Base-by-base conservation (phyloP, 2,329 filamentous ascomycete species). In the Apiospora pterosperma region DNA sequence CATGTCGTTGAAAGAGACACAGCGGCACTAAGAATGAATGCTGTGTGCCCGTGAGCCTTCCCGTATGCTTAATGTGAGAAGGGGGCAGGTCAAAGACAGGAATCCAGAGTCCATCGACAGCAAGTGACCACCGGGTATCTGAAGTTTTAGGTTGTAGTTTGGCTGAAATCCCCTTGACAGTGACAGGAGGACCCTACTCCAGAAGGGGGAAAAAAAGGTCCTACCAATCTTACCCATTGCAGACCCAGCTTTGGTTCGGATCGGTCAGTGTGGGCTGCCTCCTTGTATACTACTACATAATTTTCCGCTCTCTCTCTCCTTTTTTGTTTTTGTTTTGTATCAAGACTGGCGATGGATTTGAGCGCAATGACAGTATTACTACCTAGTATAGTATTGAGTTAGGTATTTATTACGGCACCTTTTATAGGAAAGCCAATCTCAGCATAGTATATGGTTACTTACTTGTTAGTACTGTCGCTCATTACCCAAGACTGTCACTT, bases 121-220 rank as follows among this genome's bases (percentile, higher is more conserved):
- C 21, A 16, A 39, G 38, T 25, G 41, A 23, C 25, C n/a, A 25
- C 48, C 21, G 19, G 25, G 7, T n/a, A n/a, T 55, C 48, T 34
- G 48, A 55, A 55, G 48, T 34, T 55, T 55, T 55, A 55, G 48
- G 25, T 55, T 55, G 25, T 28, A 55, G 48, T 55, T 55, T 55
- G 48, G 48, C 48, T 55, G 48, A 55, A 34, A 41, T 41, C 38
- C n/a, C 38, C 16, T n/a, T 55, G 48, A n/a, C 48, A 55, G 48
- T 55, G 48, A 55, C 48, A 55, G 48, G 28, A 55, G 48, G 28
- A 55, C 28, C 48, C 48, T 28, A 10, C 34, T 55, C 16, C 48
- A 28, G 48, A n/a, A 55, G 48, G 48, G 25, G 48, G 16, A n/a
- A 55, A 55, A n/a, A n/a, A n/a, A n/a, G n/a, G 28, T 55, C 48